A percentile compares a stretch with the other conserved stretches of the same genome.
Evolutionary conservation across 306 rosid genomes (phyloP).

Genomic region (Cucurbita maxima): DNA sequence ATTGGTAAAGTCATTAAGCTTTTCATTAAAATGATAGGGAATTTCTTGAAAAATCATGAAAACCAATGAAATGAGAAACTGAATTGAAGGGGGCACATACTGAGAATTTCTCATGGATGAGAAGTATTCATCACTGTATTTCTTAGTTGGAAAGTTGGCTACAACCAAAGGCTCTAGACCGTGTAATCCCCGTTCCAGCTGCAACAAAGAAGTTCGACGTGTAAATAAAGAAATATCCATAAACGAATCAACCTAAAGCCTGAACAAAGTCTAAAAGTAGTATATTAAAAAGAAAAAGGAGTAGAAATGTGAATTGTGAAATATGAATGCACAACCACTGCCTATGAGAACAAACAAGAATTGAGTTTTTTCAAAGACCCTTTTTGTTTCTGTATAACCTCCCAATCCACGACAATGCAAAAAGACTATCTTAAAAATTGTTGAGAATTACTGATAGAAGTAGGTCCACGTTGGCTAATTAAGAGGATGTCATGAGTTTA

Average conservation of each 20-base stretch:
- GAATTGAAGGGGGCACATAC: slow-evolving; percentile 33
- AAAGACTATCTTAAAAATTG: neutral
- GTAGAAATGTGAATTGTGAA: neutral
- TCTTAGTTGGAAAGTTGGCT: slow-evolving; percentile 73
- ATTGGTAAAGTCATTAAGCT: neutral
- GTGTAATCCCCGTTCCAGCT: slow-evolving; percentile 73
- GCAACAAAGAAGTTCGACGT: slow-evolving; percentile 13
- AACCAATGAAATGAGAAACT: neutral
- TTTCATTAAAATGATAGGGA: neutral
- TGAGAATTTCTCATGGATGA: slow-evolving; percentile 62
- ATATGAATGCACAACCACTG: neutral
- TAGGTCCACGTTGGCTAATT: too few species aligned
- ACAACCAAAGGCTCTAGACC: slow-evolving; percentile 54
- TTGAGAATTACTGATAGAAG: too few species aligned
- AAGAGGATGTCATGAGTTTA: too few species aligned
- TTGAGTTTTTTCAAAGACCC: neutral
- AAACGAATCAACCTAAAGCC: slow-evolving; percentile 1
- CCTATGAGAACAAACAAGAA: neutral
- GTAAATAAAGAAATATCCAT: slow-evolving; percentile 12
- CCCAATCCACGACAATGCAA: neutral
- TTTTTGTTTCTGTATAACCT: neutral
- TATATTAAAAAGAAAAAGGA: neutral
- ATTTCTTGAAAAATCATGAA: neutral
- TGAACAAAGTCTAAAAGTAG: neutral
- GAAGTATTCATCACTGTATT: slow-evolving; percentile 59